phyloP scores from a whole-genome alignment of 345 rosid species.

The Syzygium aromaticum region DNA sequence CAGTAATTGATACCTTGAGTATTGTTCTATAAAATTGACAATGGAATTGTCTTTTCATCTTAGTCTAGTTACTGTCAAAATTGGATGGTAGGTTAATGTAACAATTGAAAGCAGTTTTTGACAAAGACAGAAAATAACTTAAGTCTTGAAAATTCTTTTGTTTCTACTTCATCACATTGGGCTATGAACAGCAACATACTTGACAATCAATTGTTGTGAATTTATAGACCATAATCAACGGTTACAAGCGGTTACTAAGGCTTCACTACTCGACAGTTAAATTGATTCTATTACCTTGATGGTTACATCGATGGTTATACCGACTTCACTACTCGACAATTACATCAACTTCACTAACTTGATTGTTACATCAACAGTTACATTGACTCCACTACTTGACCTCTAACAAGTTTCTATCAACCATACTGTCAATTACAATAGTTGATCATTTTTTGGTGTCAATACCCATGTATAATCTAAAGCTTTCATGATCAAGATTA shows the following conservation, averaged over 20 bases:
- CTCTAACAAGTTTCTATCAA: background rate
- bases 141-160: background rate
- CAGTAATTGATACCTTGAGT: background rate
- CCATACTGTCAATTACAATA: background rate
- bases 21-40: background rate
- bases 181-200: background rate
- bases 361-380: background rate
- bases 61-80: background rate
- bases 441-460: background rate
- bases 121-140: background rate
- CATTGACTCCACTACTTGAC: background rate
- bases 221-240: background rate
- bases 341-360: background rate
- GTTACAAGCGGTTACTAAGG: background rate
- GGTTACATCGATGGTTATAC: background rate
- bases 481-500: background rate
- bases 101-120: background rate
- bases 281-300: background rate
- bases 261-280: background rate
- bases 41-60: background rate
- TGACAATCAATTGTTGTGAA: background rate
- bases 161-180: background rate
- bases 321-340: rapidly evolving
- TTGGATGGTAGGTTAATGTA: background rate
- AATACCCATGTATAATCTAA: background rate